phyloP scores from a whole-genome alignment of 305 asterid genomes.

The Rubia balearica region DNA sequence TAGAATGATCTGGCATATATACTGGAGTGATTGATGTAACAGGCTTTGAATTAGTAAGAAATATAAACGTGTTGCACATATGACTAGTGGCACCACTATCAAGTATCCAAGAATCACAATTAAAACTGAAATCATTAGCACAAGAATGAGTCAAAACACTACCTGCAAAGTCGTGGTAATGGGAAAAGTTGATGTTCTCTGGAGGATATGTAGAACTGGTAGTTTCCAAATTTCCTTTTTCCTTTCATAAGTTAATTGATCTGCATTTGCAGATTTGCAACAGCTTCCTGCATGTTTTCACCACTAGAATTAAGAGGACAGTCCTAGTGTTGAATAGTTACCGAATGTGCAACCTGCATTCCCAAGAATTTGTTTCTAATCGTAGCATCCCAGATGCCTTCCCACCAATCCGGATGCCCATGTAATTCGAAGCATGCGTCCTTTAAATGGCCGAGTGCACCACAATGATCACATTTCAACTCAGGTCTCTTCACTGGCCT shows the following conservation, averaged over 20 bases:
- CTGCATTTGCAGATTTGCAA: too few relatives aligned
- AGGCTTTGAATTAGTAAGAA: neutral
- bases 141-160: neutral
- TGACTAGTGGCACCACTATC: neutral
- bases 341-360: neutral
- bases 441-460: neutral
- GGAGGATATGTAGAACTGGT: neutral
- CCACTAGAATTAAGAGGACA: neutral
- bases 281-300: too few relatives aligned
- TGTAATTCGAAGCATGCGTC: neutral
- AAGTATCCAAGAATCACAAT: neutral
- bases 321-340: neutral
- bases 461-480: too few relatives aligned
- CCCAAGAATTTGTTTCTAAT: neutral
- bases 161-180: neutral
- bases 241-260: too few relatives aligned
- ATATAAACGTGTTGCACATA: neutral
- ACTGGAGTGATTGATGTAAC: neutral
- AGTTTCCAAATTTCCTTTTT: too few relatives aligned
- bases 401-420: neutral
- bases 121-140: too few relatives aligned
- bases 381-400: neutral
- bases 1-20: neutral
- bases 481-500: neutral
- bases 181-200: neutral